These are phyloP conservation scores for Chiua virens DNA, from an alignment of 768 basidiomycete genomes.

Conservation along the genomic window DNA sequence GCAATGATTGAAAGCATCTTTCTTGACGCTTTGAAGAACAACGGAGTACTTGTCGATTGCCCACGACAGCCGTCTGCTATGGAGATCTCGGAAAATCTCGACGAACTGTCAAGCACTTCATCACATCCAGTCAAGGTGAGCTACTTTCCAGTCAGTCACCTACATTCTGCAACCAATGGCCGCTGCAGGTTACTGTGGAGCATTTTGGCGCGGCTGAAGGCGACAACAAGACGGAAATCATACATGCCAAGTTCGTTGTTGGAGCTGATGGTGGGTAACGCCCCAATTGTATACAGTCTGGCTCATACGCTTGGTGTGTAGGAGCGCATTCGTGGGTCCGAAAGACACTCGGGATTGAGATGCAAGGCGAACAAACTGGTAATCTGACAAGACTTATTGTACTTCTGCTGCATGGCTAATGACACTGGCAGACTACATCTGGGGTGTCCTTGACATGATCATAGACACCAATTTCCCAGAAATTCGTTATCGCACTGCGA, in stretches of 20 bases:
- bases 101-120: constrained; percentile 33
- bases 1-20: constrained; percentile 44
- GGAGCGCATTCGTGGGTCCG: constrained; percentile 51
- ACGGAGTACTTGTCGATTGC: constrained; percentile 37
- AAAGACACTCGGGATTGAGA: constrained; percentile 41
- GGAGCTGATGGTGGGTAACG: constrained; percentile 33
- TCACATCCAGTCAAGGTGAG: constrained; percentile 34
- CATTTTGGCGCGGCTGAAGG: constrained; percentile 24
- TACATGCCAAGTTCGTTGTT: constrained; percentile 37
- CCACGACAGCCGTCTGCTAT: constrained; percentile 33
- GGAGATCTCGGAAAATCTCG: constrained; percentile 36
- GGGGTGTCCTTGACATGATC: constrained; percentile 80
- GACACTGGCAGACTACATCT: constrained; percentile 58
- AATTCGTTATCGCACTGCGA: constrained; percentile 59
- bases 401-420: neutral
- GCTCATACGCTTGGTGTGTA: constrained; percentile 1
- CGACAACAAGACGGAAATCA: constrained; percentile 32
- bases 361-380: constrained; percentile 53
- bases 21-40: constrained; percentile 37
- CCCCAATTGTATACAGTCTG: neutral
- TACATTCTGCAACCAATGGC: neutral
- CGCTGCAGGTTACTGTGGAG: constrained; percentile 22
- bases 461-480: constrained; percentile 80
- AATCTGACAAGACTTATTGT: neutral
- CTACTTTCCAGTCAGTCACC: neutral